These are phyloP conservation scores for Lignosus rhinocerotis DNA, from an alignment of 1,284 basidiomycete species.

Conservation along the genomic window DNA sequence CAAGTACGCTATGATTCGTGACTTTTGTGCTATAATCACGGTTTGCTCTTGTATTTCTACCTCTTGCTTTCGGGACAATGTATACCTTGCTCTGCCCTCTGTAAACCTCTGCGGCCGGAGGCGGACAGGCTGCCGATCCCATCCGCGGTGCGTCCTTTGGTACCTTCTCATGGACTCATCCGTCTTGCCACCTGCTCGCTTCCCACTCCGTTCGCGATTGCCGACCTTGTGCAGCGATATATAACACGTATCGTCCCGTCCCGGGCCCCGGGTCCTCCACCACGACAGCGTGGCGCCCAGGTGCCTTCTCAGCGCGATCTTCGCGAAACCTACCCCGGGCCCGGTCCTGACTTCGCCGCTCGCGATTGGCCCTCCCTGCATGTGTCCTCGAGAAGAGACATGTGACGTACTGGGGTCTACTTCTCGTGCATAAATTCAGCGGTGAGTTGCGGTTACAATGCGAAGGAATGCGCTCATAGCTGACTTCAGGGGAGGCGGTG, in stretches of 20 bases:
- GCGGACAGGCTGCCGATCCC: neutral
- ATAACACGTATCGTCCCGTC: neutral
- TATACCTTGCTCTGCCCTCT: conserved; percentile 8
- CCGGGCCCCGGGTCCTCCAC: neutral
- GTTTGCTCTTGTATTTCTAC: conserved; percentile 15
- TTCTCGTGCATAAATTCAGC: neutral
- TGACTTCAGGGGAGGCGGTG: conserved; percentile 3
- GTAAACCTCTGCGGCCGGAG: neutral
- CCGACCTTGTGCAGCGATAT: too few relatives aligned
- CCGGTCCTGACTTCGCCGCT: too few relatives aligned
- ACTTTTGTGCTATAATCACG: neutral
- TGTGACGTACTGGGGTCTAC: neutral
- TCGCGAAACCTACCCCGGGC: neutral
- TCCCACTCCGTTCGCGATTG: neutral
- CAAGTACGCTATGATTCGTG: conserved; percentile 5
- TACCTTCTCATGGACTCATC: neutral
- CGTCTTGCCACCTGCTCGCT: neutral
- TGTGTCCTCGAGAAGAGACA: neutral
- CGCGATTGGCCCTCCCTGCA: too few relatives aligned
- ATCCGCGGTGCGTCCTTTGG: neutral
- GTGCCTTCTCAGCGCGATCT: neutral
- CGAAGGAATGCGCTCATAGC: conserved; percentile 5
- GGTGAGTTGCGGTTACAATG: conserved; percentile 14
- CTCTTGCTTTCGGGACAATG: conserved; percentile 11
- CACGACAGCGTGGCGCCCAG: neutral